Conservation (phyloP, 805 yeast genomes). For the Ogataea zsoltii region DNA sequence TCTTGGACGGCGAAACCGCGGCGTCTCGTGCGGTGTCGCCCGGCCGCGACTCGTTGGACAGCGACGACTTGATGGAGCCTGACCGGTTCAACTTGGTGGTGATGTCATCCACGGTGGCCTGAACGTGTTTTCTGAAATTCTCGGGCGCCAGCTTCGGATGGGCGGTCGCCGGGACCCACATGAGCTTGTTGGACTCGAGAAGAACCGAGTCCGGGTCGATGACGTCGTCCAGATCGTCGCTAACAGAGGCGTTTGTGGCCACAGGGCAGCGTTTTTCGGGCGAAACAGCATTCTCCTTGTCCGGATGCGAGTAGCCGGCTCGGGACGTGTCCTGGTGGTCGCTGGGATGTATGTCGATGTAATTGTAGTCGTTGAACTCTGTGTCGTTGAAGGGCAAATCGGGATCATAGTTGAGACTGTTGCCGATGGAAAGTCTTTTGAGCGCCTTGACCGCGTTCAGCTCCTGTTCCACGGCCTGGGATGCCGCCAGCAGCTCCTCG, state of each 20-base stretch:
- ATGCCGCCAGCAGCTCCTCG: slow-evolving; percentile 55
- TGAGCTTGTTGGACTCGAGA: slow-evolving; percentile 46
- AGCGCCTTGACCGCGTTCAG: slow-evolving; percentile 70
- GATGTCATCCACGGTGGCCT: slow-evolving; percentile 53
- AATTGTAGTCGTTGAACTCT: slow-evolving; percentile 24
- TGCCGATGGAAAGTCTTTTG: slow-evolving; percentile 72
- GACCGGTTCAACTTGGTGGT: slow-evolving; percentile 40
- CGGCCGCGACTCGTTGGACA: slow-evolving; percentile 21
- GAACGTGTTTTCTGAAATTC: slow-evolving; percentile 69
- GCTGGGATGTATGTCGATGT: slow-evolving; percentile 17
- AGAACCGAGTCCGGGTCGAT: slow-evolving; percentile 22
- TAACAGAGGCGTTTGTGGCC: slow-evolving; percentile 8
- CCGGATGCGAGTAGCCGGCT: slow-evolving; percentile 5
- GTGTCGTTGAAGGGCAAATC: slow-evolving; percentile 53
- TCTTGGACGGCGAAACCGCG: neutral
- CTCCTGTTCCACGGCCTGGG: slow-evolving; percentile 75
- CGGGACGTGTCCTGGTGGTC: too few relatives aligned
- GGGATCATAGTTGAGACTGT: slow-evolving; percentile 62
- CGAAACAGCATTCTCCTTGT: slow-evolving; percentile 5
- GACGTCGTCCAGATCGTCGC: slow-evolving; percentile 12
- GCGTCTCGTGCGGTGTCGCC: slow-evolving; percentile 8
- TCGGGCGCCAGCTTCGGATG: slow-evolving; percentile 97
- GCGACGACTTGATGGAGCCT: slow-evolving; percentile 28
- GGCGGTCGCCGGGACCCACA: slow-evolving; percentile 95
- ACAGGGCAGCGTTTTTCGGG: neutral